Conservation (phyloP, 2,329 filamentous ascomycete genomes). For the Botrytis byssoidea region DNA sequence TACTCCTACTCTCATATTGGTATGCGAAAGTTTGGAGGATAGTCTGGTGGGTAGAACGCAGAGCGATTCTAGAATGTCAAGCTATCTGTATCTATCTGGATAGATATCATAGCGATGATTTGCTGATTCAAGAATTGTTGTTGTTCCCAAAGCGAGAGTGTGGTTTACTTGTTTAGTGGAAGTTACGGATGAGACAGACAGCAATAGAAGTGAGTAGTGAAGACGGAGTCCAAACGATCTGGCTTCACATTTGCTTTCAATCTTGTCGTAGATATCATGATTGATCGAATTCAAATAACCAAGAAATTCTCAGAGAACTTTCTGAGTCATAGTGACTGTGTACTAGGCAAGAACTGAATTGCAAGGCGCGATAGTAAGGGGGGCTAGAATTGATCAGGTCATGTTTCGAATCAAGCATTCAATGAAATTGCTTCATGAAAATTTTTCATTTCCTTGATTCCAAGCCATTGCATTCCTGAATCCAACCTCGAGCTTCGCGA, state of each 20-base stretch:
- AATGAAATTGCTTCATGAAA: neutral
- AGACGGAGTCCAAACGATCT: neutral
- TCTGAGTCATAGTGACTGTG: neutral
- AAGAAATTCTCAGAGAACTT: neutral
- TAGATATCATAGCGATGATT: slow-evolving; percentile 32
- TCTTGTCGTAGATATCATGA: neutral
- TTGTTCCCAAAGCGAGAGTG: slow-evolving; percentile 22
- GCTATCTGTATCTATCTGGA: slow-evolving; percentile 48
- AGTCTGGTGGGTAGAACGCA: slow-evolving; percentile 50
- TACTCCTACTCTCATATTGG: slow-evolving; percentile 57
- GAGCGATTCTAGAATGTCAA: slow-evolving; percentile 49
- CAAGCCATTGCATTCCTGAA: neutral
- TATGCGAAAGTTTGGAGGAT: slow-evolving; percentile 48
- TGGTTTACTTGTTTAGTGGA: neutral
- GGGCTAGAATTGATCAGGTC: neutral
- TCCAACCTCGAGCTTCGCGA: neutral
- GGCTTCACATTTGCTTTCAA: neutral
- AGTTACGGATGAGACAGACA: neutral
- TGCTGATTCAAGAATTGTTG: slow-evolving; percentile 24
- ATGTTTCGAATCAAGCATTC: too few species aligned
- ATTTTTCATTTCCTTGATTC: neutral
- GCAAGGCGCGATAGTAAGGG: neutral
- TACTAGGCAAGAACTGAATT: neutral
- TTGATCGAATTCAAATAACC: neutral
- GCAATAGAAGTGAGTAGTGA: neutral